phyloP scores from a whole-genome alignment of 768 basidiomycete genomes.

The Lentinula boryana region DNA sequence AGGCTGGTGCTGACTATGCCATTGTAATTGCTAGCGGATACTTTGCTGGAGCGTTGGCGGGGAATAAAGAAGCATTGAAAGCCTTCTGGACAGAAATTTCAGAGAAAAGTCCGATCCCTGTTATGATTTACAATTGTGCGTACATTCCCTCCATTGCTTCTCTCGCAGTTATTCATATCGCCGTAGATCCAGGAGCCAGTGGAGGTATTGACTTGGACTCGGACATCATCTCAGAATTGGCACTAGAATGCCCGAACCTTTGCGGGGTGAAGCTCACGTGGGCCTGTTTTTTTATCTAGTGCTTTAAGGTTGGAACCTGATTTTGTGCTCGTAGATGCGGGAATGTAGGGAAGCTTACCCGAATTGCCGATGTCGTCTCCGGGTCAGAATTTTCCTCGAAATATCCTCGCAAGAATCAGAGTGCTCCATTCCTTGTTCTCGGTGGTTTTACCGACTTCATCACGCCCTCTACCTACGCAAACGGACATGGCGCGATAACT shows the following conservation, averaged over 20 bases:
- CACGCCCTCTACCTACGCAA: slow-evolving; percentile 62
- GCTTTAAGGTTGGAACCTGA: slow-evolving; percentile 10
- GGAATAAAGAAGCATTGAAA: slow-evolving; percentile 64
- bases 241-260: slow-evolving; percentile 68
- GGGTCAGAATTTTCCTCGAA: slow-evolving; percentile 43
- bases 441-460: slow-evolving; percentile 87
- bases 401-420: slow-evolving; percentile 56
- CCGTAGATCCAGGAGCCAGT: slow-evolving; percentile 74
- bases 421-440: slow-evolving; percentile 74
- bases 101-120: slow-evolving; percentile 77
- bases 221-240: slow-evolving; percentile 78
- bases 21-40: slow-evolving; percentile 88
- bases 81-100: slow-evolving; percentile 74
- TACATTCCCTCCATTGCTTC: slow-evolving; percentile 7
- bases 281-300: slow-evolving; percentile 19
- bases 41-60: slow-evolving; percentile 70
- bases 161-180: slow-evolving; percentile 11
- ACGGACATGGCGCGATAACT: slow-evolving; percentile 85
- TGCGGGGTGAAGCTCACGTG: slow-evolving; percentile 88
- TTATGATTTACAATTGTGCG: slow-evolving; percentile 86
- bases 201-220: slow-evolving; percentile 92
- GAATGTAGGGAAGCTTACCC: slow-evolving; percentile 86
- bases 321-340: slow-evolving; percentile 54
- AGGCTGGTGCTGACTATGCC: slow-evolving; percentile 79
- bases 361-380: slow-evolving; percentile 68